Evolutionary conservation across 495 filamentous ascomycete genomes (phyloP), one percentile per base, ranked within the genome.

Genomic region (Immersiella caudata): DNA sequence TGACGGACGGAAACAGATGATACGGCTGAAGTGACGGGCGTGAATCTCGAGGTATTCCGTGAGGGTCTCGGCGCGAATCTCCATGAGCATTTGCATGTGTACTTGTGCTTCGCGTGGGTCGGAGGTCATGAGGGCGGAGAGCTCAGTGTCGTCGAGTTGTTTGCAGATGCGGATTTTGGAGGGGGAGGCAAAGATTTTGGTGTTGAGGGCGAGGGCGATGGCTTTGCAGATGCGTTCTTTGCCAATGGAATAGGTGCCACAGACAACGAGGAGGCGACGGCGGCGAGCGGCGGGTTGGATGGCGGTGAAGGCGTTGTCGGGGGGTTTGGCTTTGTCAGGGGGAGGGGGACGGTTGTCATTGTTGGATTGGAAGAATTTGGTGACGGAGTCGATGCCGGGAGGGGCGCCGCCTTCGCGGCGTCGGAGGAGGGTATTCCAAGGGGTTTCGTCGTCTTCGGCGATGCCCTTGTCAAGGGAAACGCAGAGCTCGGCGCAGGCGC

Each of bases 241-340:
- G 76, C 95, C 95, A 70, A 99, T 99, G 67, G 88, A 92, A 80
- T 99, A 99, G 2, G 95, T 99, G 63, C 95, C 95, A 68, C 97
- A 93, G 9, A 99, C 87, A 21, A 99, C 91, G 1, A 99, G 85
- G 8, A 99, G 84, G 22, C 92, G 88, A 52, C 75, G 71, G 27
- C 60, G 57, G 18, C 55, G 46, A 5, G 33, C 18, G 56, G 29
- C 24, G 20, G 50, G 24, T 22, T 69, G 51, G 60, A 78, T 62
- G 66, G 71, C 71, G 9, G 75, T 70, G 62, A 75, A 76, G 51
- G 73, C 71, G 52, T 73, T 73, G 55, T 35, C 12, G 46, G 54
- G 25, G 11, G 59, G 57, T 16, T 63, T 40, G 46, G 35, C 20
- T 49, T 46, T 20, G 20, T 35, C 27, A 18, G 29, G 49, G 6